Evolutionary conservation across 2,329 filamentous ascomycete genomes (phyloP), one percentile per base, ranked within the genome.

Genomic region (Penicillium polonicum): DNA sequence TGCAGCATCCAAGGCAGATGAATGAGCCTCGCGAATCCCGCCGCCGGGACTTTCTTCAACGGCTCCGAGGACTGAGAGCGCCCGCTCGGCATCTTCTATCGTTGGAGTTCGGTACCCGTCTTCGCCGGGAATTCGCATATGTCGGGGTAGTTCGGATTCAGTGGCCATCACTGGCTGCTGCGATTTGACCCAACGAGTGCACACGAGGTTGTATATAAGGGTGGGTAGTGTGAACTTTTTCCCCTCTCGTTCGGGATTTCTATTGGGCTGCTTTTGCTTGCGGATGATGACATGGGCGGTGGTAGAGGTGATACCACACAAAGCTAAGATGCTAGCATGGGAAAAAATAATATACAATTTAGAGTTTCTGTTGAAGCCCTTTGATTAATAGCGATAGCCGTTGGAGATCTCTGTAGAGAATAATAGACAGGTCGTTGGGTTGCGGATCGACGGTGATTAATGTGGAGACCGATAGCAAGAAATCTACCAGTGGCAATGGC

Each of bases 81-180:
- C 60, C 38, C 60, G 66, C 56, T 76, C 70, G 7, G 73, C 67
- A 65, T 79, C 78, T 67, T 79, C 78, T 39, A 78, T 74, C 4
- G 74, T 77, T 9, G 78, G 77, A 0, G 78, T 79, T 29, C 75
- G 71, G 64, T 76, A 79, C 4, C 78, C 76, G 38, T 79, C 76
- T 29, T 77, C 72, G 21, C 75, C 76, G 2, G 73, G 75, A 31
- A 54, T 70, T 50, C 71, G 65, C 64, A 76, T 63, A 52, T 78
- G 70, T 44, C 75, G 63, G 39, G 73, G 72, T 45, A 65, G 43
- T n/a, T 54, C 46, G 31, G 59, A 52, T 42, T 66, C 61, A 27
- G 60, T 57, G 19, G 56, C 51, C 64, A 68, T 69, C n/a, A 51
- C 63, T 33, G 53, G 44, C 52, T 45, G 31, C 10, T 42, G 48